phyloP scores from a whole-genome alignment of 2,329 filamentous ascomycete species.

The Sarocladium kiliense region DNA sequence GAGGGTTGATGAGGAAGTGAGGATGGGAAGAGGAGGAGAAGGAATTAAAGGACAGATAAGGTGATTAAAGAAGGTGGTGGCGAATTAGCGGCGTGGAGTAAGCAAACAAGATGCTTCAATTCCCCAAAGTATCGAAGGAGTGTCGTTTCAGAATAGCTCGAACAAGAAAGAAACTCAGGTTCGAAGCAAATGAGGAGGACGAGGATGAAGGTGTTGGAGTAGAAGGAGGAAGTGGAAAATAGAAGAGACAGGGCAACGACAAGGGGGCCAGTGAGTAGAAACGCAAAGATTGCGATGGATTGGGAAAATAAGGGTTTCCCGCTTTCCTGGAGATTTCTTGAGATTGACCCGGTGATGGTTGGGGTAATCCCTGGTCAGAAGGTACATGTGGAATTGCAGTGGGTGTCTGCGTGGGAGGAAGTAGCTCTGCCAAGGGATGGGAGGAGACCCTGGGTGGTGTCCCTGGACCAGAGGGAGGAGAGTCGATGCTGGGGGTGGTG shows the following conservation, averaged over 20 bases:
- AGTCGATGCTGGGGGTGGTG: too few relatives aligned
- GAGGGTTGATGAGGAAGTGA: constrained; percentile 1
- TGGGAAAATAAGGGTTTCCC: background rate
- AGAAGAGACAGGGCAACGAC: background rate
- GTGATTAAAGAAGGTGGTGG: background rate
- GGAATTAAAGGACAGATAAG: background rate
- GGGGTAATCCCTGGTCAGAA: background rate
- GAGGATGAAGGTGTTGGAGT: too few relatives aligned
- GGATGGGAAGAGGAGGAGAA: constrained; percentile 4
- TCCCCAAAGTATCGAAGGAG: background rate
- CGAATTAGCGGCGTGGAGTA: constrained; percentile 8
- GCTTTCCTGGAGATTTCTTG: background rate
- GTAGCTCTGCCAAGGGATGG: background rate
- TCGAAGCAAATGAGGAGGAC: background rate
- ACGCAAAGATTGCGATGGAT: constrained; percentile 6
- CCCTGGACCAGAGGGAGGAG: too few relatives aligned
- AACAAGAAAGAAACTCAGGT: background rate
- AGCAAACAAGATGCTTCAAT: background rate
- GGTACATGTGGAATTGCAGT: background rate
- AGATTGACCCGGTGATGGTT: constrained; percentile 9
- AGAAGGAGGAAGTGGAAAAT: too few relatives aligned
- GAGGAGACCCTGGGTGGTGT: too few relatives aligned
- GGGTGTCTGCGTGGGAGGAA: background rate
- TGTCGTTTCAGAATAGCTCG: background rate
- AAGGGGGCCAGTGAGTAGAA: background rate